Evolutionary conservation across 495 filamentous ascomycete species (phyloP).

Genomic region (Rhypophila decipiens): DNA sequence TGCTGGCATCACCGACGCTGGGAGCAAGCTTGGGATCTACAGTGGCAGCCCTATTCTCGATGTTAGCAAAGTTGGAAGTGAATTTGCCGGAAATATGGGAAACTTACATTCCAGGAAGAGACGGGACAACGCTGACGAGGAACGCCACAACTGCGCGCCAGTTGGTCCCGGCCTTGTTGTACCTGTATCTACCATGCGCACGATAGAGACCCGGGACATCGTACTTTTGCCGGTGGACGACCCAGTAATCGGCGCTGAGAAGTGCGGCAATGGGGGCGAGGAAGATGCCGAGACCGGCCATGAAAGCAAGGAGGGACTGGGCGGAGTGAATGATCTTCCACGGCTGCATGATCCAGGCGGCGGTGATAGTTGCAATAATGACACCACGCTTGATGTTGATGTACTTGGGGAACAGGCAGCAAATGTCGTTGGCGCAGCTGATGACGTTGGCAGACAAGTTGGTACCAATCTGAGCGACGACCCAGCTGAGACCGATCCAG

Average conservation of each 20-base stretch:
- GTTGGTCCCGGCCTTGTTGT: constrained; percentile 32
- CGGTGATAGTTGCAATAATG: constrained; percentile 51
- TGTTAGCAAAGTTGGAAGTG: constrained; percentile 1
- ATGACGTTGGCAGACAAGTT: constrained; percentile 65
- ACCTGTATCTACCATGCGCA: constrained; percentile 28
- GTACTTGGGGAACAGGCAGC: constrained; percentile 50
- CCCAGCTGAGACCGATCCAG: constrained; percentile 46
- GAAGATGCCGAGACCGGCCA: constrained; percentile 43
- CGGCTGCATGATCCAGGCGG: constrained; percentile 52
- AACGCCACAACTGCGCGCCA: constrained; percentile 39
- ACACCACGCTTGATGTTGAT: constrained; percentile 60
- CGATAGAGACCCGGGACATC: constrained; percentile 40
- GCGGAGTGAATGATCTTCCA: constrained; percentile 60
- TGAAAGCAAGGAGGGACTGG: constrained; percentile 53
- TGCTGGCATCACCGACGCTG: constrained; percentile 20
- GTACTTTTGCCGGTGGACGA: constrained; percentile 36
- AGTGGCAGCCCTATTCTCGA: constrained; percentile 13
- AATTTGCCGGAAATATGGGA: neutral
- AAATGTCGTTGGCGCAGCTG: constrained; percentile 59
- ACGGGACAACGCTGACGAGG: constrained; percentile 31
- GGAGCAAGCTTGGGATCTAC: constrained; percentile 15
- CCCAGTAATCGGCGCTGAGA: constrained; percentile 44
- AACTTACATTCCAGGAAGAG: constrained; percentile 33
- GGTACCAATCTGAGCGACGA: constrained; percentile 51
- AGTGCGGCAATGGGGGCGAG: constrained; percentile 44